Evolutionary conservation across 2,329 filamentous ascomycete genomes (phyloP).

Genomic region (Cytospora leucostoma): DNA sequence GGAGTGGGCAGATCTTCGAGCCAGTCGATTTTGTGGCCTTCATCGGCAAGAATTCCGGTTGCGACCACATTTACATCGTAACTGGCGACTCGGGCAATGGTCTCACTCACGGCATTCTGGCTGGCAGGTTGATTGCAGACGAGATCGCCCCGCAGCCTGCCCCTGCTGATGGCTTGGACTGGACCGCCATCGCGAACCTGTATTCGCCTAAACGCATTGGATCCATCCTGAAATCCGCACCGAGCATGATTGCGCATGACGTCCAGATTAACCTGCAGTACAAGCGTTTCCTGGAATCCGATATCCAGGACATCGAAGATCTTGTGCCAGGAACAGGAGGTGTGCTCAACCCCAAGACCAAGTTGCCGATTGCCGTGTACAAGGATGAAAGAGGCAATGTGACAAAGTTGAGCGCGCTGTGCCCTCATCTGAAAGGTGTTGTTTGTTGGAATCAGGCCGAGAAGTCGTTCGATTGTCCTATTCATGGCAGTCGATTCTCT

Average conservation of each 20-base stretch:
- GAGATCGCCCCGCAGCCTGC: constrained; percentile 41
- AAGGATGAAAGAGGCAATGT: constrained; percentile 56
- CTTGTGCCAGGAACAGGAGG: constrained; percentile 51
- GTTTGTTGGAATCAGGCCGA: constrained; percentile 58
- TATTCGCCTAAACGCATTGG: constrained; percentile 53
- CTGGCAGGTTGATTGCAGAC: constrained; percentile 54
- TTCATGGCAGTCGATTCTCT: constrained; percentile 46
- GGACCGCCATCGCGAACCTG: constrained; percentile 50
- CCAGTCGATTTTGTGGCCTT: constrained; percentile 57
- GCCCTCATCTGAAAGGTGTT: constrained; percentile 57
- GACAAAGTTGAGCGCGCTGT: constrained; percentile 54
- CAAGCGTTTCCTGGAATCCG: constrained; percentile 54
- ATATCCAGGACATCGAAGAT: constrained; percentile 59
- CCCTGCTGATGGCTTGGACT: constrained; percentile 39
- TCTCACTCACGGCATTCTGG: constrained; percentile 57
- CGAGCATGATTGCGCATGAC: constrained; percentile 51
- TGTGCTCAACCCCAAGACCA: constrained; percentile 50
- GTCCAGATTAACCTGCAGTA: constrained; percentile 58
- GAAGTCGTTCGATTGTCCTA: constrained; percentile 57
- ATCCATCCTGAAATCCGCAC: constrained; percentile 47
- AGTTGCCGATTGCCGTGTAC: constrained; percentile 56
- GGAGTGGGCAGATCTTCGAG: constrained; percentile 60
- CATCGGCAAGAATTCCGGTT: constrained; percentile 57
- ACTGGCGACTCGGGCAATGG: constrained; percentile 61
- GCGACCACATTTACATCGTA: constrained; percentile 52